Evolutionary conservation across 768 basidiomycete genomes (phyloP).

Genomic region (Lactarius vividus): DNA sequence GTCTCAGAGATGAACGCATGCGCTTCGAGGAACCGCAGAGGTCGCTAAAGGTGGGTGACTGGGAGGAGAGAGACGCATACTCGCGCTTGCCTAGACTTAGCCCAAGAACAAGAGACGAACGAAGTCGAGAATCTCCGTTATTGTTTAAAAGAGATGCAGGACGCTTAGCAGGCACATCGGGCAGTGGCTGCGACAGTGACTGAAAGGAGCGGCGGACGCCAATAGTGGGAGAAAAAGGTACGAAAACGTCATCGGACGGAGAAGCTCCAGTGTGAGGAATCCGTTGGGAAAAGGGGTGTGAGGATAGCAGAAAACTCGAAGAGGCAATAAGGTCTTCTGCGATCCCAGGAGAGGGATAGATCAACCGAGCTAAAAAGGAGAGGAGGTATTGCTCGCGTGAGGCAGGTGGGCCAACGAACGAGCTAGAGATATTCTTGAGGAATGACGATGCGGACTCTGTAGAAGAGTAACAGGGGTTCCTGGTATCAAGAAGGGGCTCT

Average conservation of each 20-base stretch:
- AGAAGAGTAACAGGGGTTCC: conserved; percentile 20
- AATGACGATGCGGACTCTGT: conserved; percentile 15
- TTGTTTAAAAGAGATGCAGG: conserved; percentile 10
- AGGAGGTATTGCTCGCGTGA: conserved; percentile 23
- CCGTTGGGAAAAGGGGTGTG: conserved; percentile 4
- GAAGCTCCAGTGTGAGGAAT: neutral
- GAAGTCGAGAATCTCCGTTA: neutral
- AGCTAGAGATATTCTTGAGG: conserved; percentile 9
- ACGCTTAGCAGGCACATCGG: conserved; percentile 15
- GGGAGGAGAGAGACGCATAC: conserved; percentile 12
- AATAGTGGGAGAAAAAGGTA: neutral
- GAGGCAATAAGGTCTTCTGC: conserved; percentile 1
- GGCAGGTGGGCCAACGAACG: conserved; percentile 13
- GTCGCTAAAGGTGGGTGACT: conserved; percentile 38
- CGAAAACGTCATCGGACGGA: conserved; percentile 1
- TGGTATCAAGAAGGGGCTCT: conserved; percentile 9
- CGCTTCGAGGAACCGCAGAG: conserved; percentile 44
- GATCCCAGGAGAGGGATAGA: conserved; percentile 14
- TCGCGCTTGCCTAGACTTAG: conserved; percentile 18
- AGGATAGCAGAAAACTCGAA: conserved; percentile 1
- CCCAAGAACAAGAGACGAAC: conserved; percentile 2
- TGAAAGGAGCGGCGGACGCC: neutral
- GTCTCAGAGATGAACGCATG: conserved; percentile 42
- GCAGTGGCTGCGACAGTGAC: neutral
- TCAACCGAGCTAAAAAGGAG: conserved; percentile 22